A percentile compares a stretch with the other conserved stretches of the same genome.
These are phyloP conservation scores for Cavenderia fasciculata DNA, from an alignment of 78 protist genomes.

Conservation along the genomic window DNA sequence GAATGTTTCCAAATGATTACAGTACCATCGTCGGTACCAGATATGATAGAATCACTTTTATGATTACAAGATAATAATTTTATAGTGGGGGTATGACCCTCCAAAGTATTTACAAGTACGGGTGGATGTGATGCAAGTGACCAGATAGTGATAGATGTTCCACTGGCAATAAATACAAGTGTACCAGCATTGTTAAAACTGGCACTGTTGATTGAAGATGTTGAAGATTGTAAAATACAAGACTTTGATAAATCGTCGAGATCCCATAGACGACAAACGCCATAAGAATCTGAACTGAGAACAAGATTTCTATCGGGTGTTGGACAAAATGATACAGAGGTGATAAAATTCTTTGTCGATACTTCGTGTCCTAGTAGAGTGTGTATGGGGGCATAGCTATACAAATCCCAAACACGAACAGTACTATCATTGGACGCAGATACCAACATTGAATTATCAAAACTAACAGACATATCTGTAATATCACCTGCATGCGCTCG, in stretches of 20 bases:
- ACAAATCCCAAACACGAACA: conserved; percentile 41
- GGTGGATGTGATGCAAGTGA: conserved; percentile 47
- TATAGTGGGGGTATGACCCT: conserved; percentile 52
- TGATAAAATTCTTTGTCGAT: conserved; percentile 6
- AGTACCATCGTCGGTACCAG: conserved; percentile 56
- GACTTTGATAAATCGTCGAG: conserved; percentile 15
- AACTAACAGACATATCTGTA: conserved; percentile 55
- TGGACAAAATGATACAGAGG: conserved; percentile 44
- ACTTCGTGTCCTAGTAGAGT: conserved; percentile 24
- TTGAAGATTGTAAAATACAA: background rate
- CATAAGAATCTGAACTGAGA: conserved; percentile 38
- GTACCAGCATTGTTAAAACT: conserved; percentile 56
- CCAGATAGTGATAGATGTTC: conserved; percentile 30
- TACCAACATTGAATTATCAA: conserved; percentile 34
- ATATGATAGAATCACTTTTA: conserved; percentile 38
- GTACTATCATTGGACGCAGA: conserved; percentile 44
- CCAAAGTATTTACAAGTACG: conserved; percentile 35
- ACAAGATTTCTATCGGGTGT: conserved; percentile 6
- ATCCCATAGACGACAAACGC: conserved; percentile 47
- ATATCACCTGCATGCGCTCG: conserved; percentile 68
- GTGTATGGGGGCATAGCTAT: background rate
- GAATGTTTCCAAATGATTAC: conserved; percentile 58
- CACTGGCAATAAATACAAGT: conserved; percentile 27
- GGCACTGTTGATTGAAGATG: conserved; percentile 1
- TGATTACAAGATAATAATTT: conserved; percentile 29